Evolutionary conservation across 2,329 filamentous ascomycete genomes (phyloP).

Genomic region (Aplosporella prunicola): DNA sequence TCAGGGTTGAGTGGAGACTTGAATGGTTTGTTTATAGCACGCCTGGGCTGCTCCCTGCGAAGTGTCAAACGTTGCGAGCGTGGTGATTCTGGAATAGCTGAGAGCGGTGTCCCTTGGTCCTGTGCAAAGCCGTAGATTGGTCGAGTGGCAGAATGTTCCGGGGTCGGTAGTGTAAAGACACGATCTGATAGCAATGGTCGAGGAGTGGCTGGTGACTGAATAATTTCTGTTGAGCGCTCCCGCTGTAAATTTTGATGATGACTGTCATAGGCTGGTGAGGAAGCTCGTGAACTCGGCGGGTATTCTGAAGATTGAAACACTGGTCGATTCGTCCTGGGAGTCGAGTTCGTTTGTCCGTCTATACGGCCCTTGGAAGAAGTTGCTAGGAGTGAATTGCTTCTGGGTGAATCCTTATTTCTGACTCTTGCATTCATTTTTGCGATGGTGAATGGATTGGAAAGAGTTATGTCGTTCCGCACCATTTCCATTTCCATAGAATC

Average conservation of each 20-base stretch:
- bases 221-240: background rate
- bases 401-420: background rate
- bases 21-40: slow-evolving; percentile 3
- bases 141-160: background rate
- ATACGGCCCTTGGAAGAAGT: slow-evolving; percentile 16
- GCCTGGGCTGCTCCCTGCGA: background rate
- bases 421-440: slow-evolving; percentile 35
- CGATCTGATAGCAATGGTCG: too few species aligned
- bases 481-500: slow-evolving; percentile 22
- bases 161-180: too few species aligned
- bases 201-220: background rate
- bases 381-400: background rate
- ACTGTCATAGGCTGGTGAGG: slow-evolving; percentile 6
- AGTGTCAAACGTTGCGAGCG: background rate
- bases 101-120: background rate
- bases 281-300: background rate
- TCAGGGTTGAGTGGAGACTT: slow-evolving; percentile 1
- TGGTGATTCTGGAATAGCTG: background rate
- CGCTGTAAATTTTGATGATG: background rate
- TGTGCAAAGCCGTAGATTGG: background rate
- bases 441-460: slow-evolving; percentile 42
- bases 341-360: background rate
- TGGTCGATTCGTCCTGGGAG: slow-evolving; percentile 14
- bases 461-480: slow-evolving; percentile 13
- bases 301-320: background rate